Percentiles rank a stretch among this genome's conserved stretches.
Evolutionary conservation across 2,329 filamentous ascomycete genomes (phyloP).

Genomic region (Ambrosiella beaveri): DNA sequence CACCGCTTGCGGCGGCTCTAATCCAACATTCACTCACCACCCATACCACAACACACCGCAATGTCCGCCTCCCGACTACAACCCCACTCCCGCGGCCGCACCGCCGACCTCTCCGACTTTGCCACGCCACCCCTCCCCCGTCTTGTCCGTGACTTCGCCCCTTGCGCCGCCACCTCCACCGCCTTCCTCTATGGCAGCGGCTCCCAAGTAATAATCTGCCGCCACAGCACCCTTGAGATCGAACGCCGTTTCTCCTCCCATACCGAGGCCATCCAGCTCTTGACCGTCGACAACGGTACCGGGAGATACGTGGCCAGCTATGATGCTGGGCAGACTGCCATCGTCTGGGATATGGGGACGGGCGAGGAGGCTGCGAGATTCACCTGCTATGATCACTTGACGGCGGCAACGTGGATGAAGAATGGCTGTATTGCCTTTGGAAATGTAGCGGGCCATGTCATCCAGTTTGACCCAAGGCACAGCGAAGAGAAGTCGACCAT

Average conservation of each 20-base stretch:
- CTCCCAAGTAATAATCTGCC: constrained; percentile 65
- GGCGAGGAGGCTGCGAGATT: constrained; percentile 86
- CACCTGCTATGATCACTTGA: constrained; percentile 72
- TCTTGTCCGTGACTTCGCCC: constrained; percentile 49
- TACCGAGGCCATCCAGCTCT: constrained; percentile 62
- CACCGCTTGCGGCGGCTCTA: too few species aligned
- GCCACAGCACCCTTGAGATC: constrained; percentile 81
- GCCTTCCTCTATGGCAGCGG: constrained; percentile 82
- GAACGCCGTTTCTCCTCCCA: constrained; percentile 76
- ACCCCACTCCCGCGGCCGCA: constrained; percentile 9
- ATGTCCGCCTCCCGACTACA: constrained; percentile 9
- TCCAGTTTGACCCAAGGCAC: constrained; percentile 82
- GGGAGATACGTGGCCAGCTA: constrained; percentile 85
- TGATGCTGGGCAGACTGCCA: constrained; percentile 75
- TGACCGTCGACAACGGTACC: constrained; percentile 76
- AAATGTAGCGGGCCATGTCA: constrained; percentile 81
- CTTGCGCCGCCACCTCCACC: constrained; percentile 77
- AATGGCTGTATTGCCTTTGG: constrained; percentile 96
- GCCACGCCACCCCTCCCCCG: constrained; percentile 1
- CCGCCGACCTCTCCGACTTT: constrained; percentile 10
- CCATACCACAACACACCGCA: neutral
- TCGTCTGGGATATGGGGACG: constrained; percentile 91
- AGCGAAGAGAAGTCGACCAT: constrained; percentile 82
- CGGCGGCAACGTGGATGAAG: constrained; percentile 82
- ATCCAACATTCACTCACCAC: too few species aligned